A percentile compares a stretch with the other conserved stretches of the same genome.
Conservation (phyloP, 2,329 filamentous ascomycete species). For the Penicillium vulpinum region DNA sequence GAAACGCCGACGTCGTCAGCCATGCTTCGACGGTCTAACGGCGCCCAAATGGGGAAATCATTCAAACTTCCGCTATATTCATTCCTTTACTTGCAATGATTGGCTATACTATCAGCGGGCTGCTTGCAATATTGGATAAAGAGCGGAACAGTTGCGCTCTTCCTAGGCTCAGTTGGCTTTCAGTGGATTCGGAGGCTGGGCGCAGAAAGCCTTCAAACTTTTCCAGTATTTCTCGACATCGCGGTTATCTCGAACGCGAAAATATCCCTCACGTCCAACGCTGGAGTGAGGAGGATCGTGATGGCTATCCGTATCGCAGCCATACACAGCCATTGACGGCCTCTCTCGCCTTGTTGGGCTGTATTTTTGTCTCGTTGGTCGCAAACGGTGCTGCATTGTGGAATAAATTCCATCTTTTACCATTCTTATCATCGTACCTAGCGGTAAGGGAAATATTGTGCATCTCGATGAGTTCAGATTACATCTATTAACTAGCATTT, state of each 20-base stretch:
- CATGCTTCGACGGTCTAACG: background rate
- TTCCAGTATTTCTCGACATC: background rate
- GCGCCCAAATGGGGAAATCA: background rate
- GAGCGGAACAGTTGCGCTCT: background rate
- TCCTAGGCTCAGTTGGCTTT: background rate
- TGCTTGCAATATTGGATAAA: background rate
- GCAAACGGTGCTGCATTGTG: background rate
- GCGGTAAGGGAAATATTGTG: background rate
- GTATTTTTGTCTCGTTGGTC: background rate
- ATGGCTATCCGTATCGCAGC: background rate
- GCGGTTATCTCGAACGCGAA: background rate
- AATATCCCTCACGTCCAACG: background rate
- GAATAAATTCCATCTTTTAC: background rate
- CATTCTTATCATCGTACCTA: background rate
- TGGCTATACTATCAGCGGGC: background rate
- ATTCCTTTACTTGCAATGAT: background rate
- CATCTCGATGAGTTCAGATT: background rate
- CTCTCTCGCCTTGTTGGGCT: background rate
- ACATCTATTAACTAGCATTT: background rate
- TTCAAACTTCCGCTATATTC: background rate
- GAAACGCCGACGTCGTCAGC: background rate
- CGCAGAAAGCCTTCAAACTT: background rate
- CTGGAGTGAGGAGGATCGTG: background rate
- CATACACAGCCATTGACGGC: background rate
- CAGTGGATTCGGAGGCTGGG: background rate